phyloP scores from a whole-genome alignment of 2,329 filamentous ascomycete genomes.

The Akanthomyces uredinophilus region DNA sequence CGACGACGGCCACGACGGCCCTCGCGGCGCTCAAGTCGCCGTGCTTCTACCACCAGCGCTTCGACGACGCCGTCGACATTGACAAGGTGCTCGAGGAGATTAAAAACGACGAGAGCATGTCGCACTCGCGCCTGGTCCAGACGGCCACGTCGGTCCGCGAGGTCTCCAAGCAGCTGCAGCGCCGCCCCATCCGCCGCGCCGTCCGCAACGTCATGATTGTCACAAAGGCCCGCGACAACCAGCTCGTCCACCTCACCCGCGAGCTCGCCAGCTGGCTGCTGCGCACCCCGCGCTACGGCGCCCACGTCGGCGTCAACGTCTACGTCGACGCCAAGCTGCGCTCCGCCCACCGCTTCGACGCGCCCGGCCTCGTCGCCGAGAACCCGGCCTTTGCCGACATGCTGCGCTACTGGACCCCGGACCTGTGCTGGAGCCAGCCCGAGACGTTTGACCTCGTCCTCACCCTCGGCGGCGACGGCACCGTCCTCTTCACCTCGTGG shows the following conservation, averaged over 20 bases:
- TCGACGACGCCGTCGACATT: conserved; percentile 93
- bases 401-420: conserved; percentile 93
- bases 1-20: conserved; percentile 29
- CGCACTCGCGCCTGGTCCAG: conserved; percentile 88
- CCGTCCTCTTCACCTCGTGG: conserved; percentile 84
- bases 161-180: conserved; percentile 90
- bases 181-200: conserved; percentile 83
- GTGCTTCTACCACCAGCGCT: conserved; percentile 96
- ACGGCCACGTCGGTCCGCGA: conserved; percentile 93
- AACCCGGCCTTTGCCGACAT: conserved; percentile 74
- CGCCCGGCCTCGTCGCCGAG: conserved; percentile 63
- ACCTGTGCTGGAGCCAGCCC: conserved; percentile 87
- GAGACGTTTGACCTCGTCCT: conserved; percentile 95
- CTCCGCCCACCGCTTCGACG: conserved; percentile 82
- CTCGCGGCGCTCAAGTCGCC: conserved; percentile 75
- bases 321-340: conserved; percentile 96
- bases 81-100: conserved; percentile 95
- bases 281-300: conserved; percentile 82
- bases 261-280: conserved; percentile 87
- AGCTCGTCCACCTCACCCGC: conserved; percentile 80
- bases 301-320: conserved; percentile 86
- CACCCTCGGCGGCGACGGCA: conserved; percentile 81
- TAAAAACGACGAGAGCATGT: conserved; percentile 80
- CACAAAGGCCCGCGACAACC: conserved; percentile 94
- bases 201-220: conserved; percentile 97